These are phyloP conservation scores for Diaporthe sp. DNA, from an alignment of 2,329 filamentous ascomycete genomes.

Conservation along the genomic window DNA sequence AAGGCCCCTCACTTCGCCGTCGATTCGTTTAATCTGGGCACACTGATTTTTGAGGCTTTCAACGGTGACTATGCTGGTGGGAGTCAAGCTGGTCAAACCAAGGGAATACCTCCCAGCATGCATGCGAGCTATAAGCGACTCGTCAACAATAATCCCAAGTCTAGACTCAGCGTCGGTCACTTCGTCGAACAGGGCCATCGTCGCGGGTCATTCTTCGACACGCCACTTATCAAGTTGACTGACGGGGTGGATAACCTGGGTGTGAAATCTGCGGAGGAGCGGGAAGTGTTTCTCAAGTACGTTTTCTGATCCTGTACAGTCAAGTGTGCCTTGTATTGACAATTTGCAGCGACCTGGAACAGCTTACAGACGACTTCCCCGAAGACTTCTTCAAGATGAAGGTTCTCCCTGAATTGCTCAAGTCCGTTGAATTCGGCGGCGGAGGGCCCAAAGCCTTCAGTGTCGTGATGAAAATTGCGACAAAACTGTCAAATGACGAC, in stretches of 20 bases:
- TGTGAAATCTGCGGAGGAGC: constrained; percentile 86
- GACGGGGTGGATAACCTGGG: constrained; percentile 94
- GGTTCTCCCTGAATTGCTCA: constrained; percentile 93
- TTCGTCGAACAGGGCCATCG: constrained; percentile 93
- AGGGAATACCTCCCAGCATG: constrained; percentile 88
- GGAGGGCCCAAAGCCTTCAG: constrained; percentile 92
- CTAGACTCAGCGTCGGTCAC: constrained; percentile 84
- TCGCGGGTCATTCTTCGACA: constrained; percentile 90
- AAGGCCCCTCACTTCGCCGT: constrained; percentile 84
- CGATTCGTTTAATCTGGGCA: constrained; percentile 89
- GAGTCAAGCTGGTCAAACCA: constrained; percentile 88
- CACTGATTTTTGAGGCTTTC: constrained; percentile 90
- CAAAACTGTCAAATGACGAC: constrained; percentile 90
- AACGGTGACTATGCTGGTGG: constrained; percentile 84
- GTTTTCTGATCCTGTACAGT: constrained; percentile 40
- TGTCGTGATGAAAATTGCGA: constrained; percentile 90
- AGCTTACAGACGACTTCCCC: constrained; percentile 92
- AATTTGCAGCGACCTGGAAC: constrained; percentile 78
- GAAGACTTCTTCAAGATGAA: constrained; percentile 99
- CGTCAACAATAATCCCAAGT: constrained; percentile 89
- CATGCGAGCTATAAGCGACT: constrained; percentile 92
- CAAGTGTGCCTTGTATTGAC: constrained; percentile 45
- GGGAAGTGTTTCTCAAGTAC: constrained; percentile 84
- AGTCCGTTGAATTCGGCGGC: constrained; percentile 98
- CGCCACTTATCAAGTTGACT: constrained; percentile 89